Conservation (phyloP, 805 yeast species). For the Candida stauntonica region DNA sequence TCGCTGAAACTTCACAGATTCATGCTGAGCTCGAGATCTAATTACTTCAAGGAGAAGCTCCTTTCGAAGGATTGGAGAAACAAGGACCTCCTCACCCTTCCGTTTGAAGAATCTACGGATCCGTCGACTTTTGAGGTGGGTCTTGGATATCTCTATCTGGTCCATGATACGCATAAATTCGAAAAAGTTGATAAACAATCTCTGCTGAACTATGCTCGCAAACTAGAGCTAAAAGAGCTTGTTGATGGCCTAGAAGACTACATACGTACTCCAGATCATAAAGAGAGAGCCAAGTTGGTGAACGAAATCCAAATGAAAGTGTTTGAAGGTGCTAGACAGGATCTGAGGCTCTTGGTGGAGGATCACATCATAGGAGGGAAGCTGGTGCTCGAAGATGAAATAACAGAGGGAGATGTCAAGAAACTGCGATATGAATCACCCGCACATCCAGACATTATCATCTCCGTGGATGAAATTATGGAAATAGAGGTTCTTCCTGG, state of each 20-base stretch:
- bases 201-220: slow-evolving; percentile 31
- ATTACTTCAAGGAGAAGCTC: slow-evolving; percentile 27
- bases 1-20: slow-evolving; percentile 36
- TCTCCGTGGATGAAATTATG: slow-evolving; percentile 34
- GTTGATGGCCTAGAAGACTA: slow-evolving; percentile 31
- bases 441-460: slow-evolving; percentile 44
- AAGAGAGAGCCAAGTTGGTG: slow-evolving; percentile 30
- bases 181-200: slow-evolving; percentile 26
- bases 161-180: slow-evolving; percentile 37
- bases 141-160: slow-evolving; percentile 33
- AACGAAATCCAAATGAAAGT: slow-evolving; percentile 25
- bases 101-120: slow-evolving; percentile 16
- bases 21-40: slow-evolving; percentile 36
- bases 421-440: slow-evolving; percentile 13
- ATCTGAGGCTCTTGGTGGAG: slow-evolving; percentile 19
- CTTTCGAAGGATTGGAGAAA: slow-evolving; percentile 25
- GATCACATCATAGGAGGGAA: slow-evolving; percentile 18
- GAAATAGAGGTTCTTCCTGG: slow-evolving; percentile 10
- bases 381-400: slow-evolving; percentile 2
- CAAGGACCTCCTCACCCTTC: slow-evolving; percentile 18
- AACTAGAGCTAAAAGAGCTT: slow-evolving; percentile 35
- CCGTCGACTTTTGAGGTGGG: slow-evolving; percentile 22
- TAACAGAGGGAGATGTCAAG: slow-evolving; percentile 9
- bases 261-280: slow-evolving; percentile 26
- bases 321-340: slow-evolving; percentile 19